Base-by-base conservation (phyloP, 2,329 filamentous ascomycete genomes). In the Pseudogymnoascus sp. region DNA sequence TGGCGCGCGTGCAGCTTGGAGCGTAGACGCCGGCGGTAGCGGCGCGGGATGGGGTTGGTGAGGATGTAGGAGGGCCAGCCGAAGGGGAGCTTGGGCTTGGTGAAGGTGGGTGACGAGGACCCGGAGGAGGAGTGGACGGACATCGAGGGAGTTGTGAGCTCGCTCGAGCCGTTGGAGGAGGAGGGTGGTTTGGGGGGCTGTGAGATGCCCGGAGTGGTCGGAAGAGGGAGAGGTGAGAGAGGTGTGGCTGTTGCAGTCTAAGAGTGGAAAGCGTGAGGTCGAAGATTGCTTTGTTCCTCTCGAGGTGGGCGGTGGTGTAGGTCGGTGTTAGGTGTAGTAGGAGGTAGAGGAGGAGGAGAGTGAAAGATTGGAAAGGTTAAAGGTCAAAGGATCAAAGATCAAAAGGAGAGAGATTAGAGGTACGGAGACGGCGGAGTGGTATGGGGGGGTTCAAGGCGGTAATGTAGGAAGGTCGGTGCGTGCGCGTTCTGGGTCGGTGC, bases 1-100 rank as follows among this genome's bases (percentile, higher is more conserved):
- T 85, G 77, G 67, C 85, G 78, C 70, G 84, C 85, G 67, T 85
- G 85, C 69, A 89, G 80, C 71, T 86, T 87, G 63, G 87, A 89
- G 65, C 87, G 80, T 73, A 88, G 79, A 75, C 83, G 85, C 69
- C 87, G 78, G 68, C 86, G 84, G 72, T 88, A 78, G 66, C 85
- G 80, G 74, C 87, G 84, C 58, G 86, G 85, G 58, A 88, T 77
- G 65, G 82, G 76, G 72, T 76, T 76, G 61, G 78, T 77, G 69
- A 82, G 68, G 13, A 60, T 67, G 18, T 58, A 45, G 59, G 76
- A 76, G 10, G 78, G 75, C 69, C 73, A 76, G 39, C 78, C 76
- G 70, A 79, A 76, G 7, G 79, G 78, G 36, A 73, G 61, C 55
- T 72, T 72, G 31, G 70, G 58, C 63, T 72, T 72, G 52, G 67